Percentiles rank a stretch among this genome's conserved stretches.
phyloP scores from a whole-genome alignment of 2,329 filamentous ascomycete species.

The Claviceps sp. region DNA sequence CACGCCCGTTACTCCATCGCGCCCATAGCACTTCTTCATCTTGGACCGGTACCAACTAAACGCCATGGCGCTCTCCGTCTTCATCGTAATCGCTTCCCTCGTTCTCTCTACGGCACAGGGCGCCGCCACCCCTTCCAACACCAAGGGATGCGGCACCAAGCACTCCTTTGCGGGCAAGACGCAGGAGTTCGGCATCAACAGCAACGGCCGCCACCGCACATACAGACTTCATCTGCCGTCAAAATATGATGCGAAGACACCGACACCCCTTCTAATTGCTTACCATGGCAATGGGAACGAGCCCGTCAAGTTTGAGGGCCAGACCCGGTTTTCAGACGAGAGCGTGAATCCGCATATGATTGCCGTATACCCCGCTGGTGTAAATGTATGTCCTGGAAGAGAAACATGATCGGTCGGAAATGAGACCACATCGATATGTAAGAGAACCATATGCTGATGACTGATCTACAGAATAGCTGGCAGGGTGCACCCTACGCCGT shows the following conservation, averaged over 20 bases:
- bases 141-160: constrained; percentile 9
- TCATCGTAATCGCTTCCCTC: no score
- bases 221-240: constrained; percentile 13
- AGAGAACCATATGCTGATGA: neutral
- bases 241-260: constrained; percentile 18
- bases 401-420: neutral
- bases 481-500: constrained; percentile 23
- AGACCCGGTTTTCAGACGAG: constrained; percentile 23
- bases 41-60: no score
- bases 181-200: constrained; percentile 11
- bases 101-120: neutral
- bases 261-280: constrained; percentile 29
- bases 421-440: neutral
- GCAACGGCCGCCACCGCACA: constrained; percentile 8
- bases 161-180: constrained; percentile 11
- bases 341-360: constrained; percentile 22
- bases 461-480: constrained; percentile 23
- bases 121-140: neutral
- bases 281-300: constrained; percentile 30
- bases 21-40: no score
- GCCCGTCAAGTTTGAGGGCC: constrained; percentile 19
- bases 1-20: no score
- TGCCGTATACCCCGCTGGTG: constrained; percentile 32
- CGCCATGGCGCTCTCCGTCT: no score
- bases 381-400: constrained; percentile 15